Evolutionary conservation across 768 basidiomycete species (phyloP), one percentile per base, ranked within the genome.

Genomic region (Collybiopsis confluens): DNA sequence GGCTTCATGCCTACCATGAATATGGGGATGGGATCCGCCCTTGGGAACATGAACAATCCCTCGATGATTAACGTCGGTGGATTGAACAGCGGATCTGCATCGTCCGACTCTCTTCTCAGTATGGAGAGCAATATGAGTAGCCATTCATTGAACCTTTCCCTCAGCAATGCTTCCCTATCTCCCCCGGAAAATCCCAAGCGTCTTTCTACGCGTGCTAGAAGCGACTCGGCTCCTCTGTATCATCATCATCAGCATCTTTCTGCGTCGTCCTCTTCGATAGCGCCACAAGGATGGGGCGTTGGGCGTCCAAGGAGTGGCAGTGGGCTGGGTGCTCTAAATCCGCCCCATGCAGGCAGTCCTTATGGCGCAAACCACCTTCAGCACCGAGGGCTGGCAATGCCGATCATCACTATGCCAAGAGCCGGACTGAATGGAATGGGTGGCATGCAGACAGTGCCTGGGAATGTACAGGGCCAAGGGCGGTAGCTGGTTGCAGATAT

Each of bases 171-270:
- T 48, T 58, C 24, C 54, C 52, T 21, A 23, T 47, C 28, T 23
- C 36, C 16, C 41, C 26, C 50, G 21, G 44, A 54, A 23, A 50
- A 53, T 45, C 69, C 56, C 76, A 76, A 67, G 76, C 74, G 64
- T 13, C 33, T 48, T 16, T 62, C 72, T 45, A 73, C 76, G 48
- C 74, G 85, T n/a, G 84, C 84, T 28, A 68, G 85, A 61, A 86
- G 84, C 61, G 85, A 88, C 61, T 82, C 80, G 28, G 81, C 86
- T 16, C 86, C 86, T 36, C 66, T 88, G 30, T 84, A 84, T 40
- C 83, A 84, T 40, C 83, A 83, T 61, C 77, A 57, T 44, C 54
- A 57, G 41, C 52, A 54, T 54, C 45, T 56, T 2, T 55, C 56
- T n/a, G 49, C 45, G 5, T 41, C 44, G 16, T 66, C 44, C 60